Evolutionary conservation across 441 rosid species (phyloP).

Genomic region (Hypseocharis bilobata): DNA sequence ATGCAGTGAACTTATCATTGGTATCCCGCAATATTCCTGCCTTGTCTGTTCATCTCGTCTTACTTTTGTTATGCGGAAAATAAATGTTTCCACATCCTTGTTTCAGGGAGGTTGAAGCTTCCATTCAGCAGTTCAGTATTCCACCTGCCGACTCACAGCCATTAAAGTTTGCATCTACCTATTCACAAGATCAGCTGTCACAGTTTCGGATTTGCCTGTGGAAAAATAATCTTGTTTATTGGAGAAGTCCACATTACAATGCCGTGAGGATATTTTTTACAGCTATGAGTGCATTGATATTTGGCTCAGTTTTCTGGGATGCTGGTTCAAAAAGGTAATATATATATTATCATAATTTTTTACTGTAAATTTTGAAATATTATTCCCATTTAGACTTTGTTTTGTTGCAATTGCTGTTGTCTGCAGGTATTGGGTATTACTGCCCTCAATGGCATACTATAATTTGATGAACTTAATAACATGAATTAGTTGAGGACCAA

Average conservation of each 20-base stretch:
- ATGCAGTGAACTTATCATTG: not conserved
- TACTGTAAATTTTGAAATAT: no score
- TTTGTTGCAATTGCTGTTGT: no score
- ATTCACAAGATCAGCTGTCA: slow-evolving; percentile 43
- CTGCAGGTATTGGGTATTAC: no score
- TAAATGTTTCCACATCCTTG: slow-evolving; percentile 10
- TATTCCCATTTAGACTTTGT: no score
- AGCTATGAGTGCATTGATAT: slow-evolving; percentile 46
- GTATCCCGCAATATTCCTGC: no score
- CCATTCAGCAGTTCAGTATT: slow-evolving; percentile 43
- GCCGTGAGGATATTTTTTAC: slow-evolving; percentile 61
- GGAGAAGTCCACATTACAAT: slow-evolving; percentile 91
- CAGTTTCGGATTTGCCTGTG: slow-evolving; percentile 58
- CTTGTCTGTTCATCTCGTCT: not conserved
- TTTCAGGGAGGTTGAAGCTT: slow-evolving; percentile 58
- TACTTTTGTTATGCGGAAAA: not conserved
- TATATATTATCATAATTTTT: no score
- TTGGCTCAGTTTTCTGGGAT: slow-evolving; percentile 80
- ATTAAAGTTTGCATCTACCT: slow-evolving; percentile 44
- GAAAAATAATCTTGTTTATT: slow-evolving; percentile 82
- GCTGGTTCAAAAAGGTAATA: slow-evolving; percentile 57
- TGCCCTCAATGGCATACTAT: no score
- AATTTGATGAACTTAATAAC: no score
- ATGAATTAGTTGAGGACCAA: no score
- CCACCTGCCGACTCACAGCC: slow-evolving; percentile 61